Evolutionary conservation across 2,329 filamentous ascomycete species (phyloP).

Genomic region (Trichoderma koningii): DNA sequence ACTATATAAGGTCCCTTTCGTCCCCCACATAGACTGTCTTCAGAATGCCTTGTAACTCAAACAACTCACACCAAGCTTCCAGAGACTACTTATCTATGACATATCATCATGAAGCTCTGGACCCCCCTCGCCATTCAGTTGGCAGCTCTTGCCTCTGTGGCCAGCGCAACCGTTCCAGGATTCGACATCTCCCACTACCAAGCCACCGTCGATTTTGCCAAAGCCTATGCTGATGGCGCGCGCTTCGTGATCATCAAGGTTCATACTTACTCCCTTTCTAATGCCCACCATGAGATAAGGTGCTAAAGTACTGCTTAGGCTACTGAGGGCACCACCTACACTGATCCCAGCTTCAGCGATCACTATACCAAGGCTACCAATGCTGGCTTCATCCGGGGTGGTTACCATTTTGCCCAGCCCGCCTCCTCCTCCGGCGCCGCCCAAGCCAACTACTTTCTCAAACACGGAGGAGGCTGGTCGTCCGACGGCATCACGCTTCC

Average conservation of each 20-base stretch:
- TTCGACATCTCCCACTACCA: slow-evolving; percentile 50
- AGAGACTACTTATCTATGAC: accelerated
- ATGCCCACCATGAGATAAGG: too few species aligned
- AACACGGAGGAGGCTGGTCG: slow-evolving; percentile 57
- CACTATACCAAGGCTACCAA: slow-evolving; percentile 54
- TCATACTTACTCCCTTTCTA: neutral
- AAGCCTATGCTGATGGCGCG: slow-evolving; percentile 43
- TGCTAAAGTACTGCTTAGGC: slow-evolving; percentile 40
- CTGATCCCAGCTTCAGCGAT: slow-evolving; percentile 47
- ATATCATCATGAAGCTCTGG: slow-evolving; percentile 2
- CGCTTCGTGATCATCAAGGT: slow-evolving; percentile 51
- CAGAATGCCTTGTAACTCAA: too few species aligned
- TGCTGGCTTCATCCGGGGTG: slow-evolving; percentile 56
- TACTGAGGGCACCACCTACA: slow-evolving; percentile 54
- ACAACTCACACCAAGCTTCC: too few species aligned
- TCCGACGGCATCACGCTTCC: slow-evolving; percentile 56
- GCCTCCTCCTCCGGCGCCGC: slow-evolving; percentile 45
- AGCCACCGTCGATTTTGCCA: slow-evolving; percentile 42
- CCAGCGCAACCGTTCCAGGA: slow-evolving; percentile 38
- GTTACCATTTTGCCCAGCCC: slow-evolving; percentile 58
- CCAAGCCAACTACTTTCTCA: slow-evolving; percentile 56
- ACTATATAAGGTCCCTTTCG: neutral
- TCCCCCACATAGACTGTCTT: neutral
- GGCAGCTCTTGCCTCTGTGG: slow-evolving; percentile 22
- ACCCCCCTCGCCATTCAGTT: neutral